Base-by-base conservation (phyloP, 2,329 filamentous ascomycete species). In the Trichoderma arundinaceum region DNA sequence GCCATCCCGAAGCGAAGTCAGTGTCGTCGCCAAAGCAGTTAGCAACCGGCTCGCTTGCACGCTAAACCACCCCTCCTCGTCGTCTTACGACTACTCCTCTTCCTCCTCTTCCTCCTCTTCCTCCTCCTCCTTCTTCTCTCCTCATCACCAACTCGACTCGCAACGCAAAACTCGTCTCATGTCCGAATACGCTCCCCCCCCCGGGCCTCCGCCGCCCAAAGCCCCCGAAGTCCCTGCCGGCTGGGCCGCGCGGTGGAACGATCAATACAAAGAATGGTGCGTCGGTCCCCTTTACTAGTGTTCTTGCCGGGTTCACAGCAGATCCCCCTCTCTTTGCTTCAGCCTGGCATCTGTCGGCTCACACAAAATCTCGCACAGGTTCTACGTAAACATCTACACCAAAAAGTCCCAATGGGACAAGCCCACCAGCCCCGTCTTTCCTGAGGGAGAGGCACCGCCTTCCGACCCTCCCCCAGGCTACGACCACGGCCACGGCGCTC, bases 321-420 rank as follows among this genome's bases (percentile, higher is more conserved):
- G 4, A 48, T 7, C 13, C 32, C 17, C 12, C 46, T 9, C 43
- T 15, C 10, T 38, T 28, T 15, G 28, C 15, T 33, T 6, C 10
- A 35, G 2, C 2, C 13, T 13, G 32, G 7, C 3, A 17, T 15
- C 17, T 9, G 9, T 52, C 22, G 39, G 41, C 33, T 49, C 19
- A 28, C 54, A 39, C 35, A 22, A 22, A 8, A 1, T 9, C 17
- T 41, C 12, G 39, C n/a, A 1, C 61, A 92, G 90, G 90, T 97
- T 95, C 85, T 97, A 91, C 80, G 91, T 97, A 67, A 95, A 97
- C 80, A 86, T 91, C 68, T 86, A 89, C 77, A 97, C 93, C 69
- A 95, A 95, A 74, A 85, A 90, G 75, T 96, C 94, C 5, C 91
- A 94, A 84, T 97, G 94, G 94, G 91, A 96, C 4, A 90, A 87